A percentile compares a stretch with the other conserved stretches of the same genome.
phyloP scores from a whole-genome alignment of 495 filamentous ascomycete genomes.

The Hyaloscypha finlandica region DNA sequence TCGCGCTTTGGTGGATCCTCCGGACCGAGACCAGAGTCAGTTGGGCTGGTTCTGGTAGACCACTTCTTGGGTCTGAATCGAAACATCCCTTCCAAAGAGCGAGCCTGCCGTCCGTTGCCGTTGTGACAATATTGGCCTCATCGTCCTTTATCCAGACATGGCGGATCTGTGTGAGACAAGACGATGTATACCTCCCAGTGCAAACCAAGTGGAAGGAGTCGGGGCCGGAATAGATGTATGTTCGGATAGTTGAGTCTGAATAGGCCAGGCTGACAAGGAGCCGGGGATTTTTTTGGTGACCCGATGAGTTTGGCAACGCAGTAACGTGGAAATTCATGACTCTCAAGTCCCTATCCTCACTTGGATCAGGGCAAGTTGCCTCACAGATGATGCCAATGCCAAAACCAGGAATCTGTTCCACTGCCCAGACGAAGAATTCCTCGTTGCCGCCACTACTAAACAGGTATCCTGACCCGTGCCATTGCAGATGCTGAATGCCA shows the following conservation, averaged over 20 bases:
- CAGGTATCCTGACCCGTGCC: conserved; percentile 68
- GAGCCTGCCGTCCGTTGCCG: conserved; percentile 48
- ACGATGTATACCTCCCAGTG: conserved; percentile 67
- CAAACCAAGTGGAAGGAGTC: conserved; percentile 56
- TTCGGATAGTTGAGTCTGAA: conserved; percentile 76
- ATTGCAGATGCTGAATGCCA: conserved; percentile 80
- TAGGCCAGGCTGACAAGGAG: conserved; percentile 67
- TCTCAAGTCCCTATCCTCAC: conserved; percentile 68
- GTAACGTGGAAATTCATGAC: conserved; percentile 71
- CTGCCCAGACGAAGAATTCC: conserved; percentile 84
- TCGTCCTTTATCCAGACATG: conserved; percentile 31
- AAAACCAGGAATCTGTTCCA: conserved; percentile 54
- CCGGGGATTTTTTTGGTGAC: conserved; percentile 30
- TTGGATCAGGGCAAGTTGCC: conserved; percentile 58
- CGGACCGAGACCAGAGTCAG: conserved; percentile 24
- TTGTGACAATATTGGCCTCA: conserved; percentile 48
- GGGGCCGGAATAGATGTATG: conserved; percentile 59
- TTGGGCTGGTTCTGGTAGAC: conserved; percentile 20
- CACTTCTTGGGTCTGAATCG: too few species aligned
- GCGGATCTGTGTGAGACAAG: conserved; percentile 72
- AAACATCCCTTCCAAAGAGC: conserved; percentile 37
- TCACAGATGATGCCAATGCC: conserved; percentile 60
- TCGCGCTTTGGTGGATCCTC: conserved; percentile 71
- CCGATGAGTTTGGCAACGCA: conserved; percentile 24
- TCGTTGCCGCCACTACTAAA: conserved; percentile 85